A percentile compares a stretch with the other conserved stretches of the same genome.
phyloP scores from a whole-genome alignment of 345 rosid genomes.

The Acer saccharum region DNA sequence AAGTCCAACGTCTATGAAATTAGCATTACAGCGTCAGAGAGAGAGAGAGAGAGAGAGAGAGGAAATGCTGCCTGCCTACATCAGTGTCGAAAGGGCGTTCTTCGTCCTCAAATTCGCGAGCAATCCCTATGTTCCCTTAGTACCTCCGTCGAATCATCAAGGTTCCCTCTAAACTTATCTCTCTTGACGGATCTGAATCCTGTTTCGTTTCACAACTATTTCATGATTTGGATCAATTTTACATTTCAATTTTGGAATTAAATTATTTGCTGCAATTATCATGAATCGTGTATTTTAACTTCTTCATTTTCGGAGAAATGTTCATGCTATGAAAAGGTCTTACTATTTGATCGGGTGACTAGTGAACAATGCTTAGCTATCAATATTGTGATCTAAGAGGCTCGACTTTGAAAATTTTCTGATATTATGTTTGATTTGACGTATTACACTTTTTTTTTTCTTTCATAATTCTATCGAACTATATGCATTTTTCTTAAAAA shows the following conservation, averaged over 20 bases:
- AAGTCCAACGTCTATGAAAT: not conserved
- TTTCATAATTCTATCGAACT: too few relatives aligned
- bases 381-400: too few relatives aligned
- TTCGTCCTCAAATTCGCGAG: constrained; percentile 70
- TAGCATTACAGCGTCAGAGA: too few relatives aligned
- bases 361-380: too few relatives aligned
- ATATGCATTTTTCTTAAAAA: too few relatives aligned
- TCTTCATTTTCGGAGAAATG: too few relatives aligned
- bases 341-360: too few relatives aligned
- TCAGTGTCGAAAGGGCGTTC: constrained; percentile 66
- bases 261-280: not conserved
- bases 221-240: constrained; percentile 1
- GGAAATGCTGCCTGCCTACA: constrained; percentile 70
- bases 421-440: too few relatives aligned
- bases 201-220: not conserved
- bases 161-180: constrained; percentile 44
- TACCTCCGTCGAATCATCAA: constrained; percentile 96
- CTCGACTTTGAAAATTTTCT: too few relatives aligned
- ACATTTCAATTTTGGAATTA: not conserved
- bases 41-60: constrained; percentile 15
- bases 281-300: too few relatives aligned
- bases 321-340: too few relatives aligned
- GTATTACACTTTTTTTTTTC: too few relatives aligned
- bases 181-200: constrained; percentile 33
- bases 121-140: constrained; percentile 69